Conservation (phyloP, 1,139 yeast species). For the Wickerhamomyces sp. region DNA sequence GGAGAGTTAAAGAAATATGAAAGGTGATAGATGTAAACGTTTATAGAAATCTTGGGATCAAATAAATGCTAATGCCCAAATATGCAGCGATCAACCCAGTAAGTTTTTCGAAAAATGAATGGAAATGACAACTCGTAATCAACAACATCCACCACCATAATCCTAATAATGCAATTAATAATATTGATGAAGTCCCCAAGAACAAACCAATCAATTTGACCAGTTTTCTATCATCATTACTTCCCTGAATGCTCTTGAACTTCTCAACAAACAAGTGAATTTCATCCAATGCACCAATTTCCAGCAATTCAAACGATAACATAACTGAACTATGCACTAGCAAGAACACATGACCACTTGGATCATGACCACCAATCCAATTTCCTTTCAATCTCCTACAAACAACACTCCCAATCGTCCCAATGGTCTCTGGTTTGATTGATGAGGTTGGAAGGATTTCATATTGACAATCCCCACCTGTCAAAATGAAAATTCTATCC, state of each 20-base stretch:
- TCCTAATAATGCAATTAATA: conserved; percentile 39
- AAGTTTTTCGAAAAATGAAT: conserved; percentile 68
- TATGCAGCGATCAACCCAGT: conserved; percentile 63
- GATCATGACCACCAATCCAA: conserved; percentile 95
- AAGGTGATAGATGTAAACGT: not conserved
- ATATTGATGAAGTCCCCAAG: conserved; percentile 38
- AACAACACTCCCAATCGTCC: conserved; percentile 33
- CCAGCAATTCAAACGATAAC: conserved; percentile 58
- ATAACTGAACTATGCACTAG: conserved; percentile 69
- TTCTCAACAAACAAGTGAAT: conserved; percentile 5
- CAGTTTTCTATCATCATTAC: not conserved
- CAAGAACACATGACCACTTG: conserved; percentile 89
- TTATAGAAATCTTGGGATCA: conserved; percentile 28
- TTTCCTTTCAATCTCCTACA: conserved; percentile 63
- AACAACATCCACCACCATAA: conserved; percentile 88
- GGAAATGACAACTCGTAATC: conserved; percentile 83
- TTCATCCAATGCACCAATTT: conserved; percentile 7
- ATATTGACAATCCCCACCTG: conserved; percentile 74
- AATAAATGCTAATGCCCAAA: conserved; percentile 37
- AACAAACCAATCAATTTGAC: conserved; percentile 6
- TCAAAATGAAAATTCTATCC: conserved; percentile 74
- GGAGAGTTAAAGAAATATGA: conserved; percentile 27
- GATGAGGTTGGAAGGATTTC: not conserved
- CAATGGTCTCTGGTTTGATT: conserved; percentile 5
- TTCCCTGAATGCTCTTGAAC: conserved; percentile 2